Base-by-base conservation (phyloP, 2,329 filamentous ascomycete species). In the Akanthomyces uredinophilus region DNA sequence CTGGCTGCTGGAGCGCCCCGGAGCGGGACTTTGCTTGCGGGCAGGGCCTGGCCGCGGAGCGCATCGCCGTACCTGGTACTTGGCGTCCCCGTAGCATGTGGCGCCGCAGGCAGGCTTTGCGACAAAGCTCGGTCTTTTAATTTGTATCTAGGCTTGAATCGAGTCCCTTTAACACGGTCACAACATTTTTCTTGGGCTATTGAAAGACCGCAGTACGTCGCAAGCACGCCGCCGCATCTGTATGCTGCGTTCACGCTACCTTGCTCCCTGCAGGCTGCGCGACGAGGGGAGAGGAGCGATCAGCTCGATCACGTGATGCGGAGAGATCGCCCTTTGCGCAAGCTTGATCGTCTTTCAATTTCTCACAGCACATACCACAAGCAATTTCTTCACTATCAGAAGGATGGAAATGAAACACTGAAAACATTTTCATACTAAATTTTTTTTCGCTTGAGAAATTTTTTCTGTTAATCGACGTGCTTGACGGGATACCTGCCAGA, bases 1-100 rank as follows among this genome's bases (percentile, higher is more conserved):
- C 57, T 50, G 32, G 18, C 35, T 54, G 41, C 59, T 61, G 41
- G 46, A 61, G 39, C 37, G 50, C 37, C 46, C 58, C 58, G 49
- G 56, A 56, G 61, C 56, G 61, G 61, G 61, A 63, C 61, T 56
- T 59, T 63, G 50, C 11, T 56, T 60, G 56, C 55, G 51, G 56
- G 35, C 50, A 60, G 56, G 18, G 37, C 39, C 24, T 22, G 29
- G 39, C 22, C 32, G 35, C 51, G 52, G 56, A 56, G 57, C 22
- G 44, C 37, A 35, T 55, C 50, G 62, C n/a, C 50, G 57, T 61
- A 60, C 51, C 50, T 44, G 29, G 51, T 63, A 63, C 62, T 37
- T 53, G 13, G 20, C 41, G 18, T 44, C 16, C 11, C 35, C 44
- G 44, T 16, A 39, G 16, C 20, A 41, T 13, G 35, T 41, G 32